A percentile compares a stretch with the other conserved stretches of the same genome.
Evolutionary conservation across 495 filamentous ascomycete species (phyloP).

Genomic region (Penicillium samsonianum): DNA sequence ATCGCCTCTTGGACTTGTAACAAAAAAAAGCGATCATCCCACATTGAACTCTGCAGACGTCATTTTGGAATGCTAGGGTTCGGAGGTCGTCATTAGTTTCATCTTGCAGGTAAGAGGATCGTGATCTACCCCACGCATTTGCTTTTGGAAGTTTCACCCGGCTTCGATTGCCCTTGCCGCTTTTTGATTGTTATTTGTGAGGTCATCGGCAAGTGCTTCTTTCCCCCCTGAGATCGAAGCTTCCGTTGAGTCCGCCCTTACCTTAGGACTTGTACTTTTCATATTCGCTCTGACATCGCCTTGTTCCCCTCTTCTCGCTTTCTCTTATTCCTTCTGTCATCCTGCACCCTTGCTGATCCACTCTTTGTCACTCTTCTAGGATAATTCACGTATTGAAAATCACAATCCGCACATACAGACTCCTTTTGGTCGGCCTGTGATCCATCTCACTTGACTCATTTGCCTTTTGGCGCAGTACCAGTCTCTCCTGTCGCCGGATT

Average conservation of each 20-base stretch:
- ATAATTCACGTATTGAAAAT: slow-evolving; percentile 32
- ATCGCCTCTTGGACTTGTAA: slow-evolving; percentile 21
- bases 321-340: slow-evolving; percentile 9
- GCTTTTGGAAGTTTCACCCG: background rate
- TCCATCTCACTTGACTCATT: slow-evolving; percentile 24
- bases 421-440: slow-evolving; percentile 32
- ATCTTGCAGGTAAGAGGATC: slow-evolving; percentile 33
- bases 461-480: slow-evolving; percentile 30
- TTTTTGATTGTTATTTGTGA: slow-evolving; percentile 12
- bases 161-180: background rate
- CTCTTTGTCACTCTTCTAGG: slow-evolving; percentile 30
- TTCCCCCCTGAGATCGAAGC: slow-evolving; percentile 10
- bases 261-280: slow-evolving; percentile 2
- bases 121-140: background rate
- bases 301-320: slow-evolving; percentile 1
- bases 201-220: slow-evolving; percentile 11
- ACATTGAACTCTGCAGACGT: slow-evolving; percentile 30
- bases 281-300: background rate
- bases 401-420: slow-evolving; percentile 24
- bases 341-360: slow-evolving; percentile 30
- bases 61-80: slow-evolving; percentile 34
- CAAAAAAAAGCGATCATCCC: slow-evolving; percentile 24
- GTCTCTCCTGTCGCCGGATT: slow-evolving; percentile 28
- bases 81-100: slow-evolving; percentile 25
- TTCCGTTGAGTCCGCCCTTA: slow-evolving; percentile 9